These are phyloP conservation scores for Trichoderma harzianum DNA, from an alignment of 2,329 filamentous ascomycete species.

Conservation along the genomic window DNA sequence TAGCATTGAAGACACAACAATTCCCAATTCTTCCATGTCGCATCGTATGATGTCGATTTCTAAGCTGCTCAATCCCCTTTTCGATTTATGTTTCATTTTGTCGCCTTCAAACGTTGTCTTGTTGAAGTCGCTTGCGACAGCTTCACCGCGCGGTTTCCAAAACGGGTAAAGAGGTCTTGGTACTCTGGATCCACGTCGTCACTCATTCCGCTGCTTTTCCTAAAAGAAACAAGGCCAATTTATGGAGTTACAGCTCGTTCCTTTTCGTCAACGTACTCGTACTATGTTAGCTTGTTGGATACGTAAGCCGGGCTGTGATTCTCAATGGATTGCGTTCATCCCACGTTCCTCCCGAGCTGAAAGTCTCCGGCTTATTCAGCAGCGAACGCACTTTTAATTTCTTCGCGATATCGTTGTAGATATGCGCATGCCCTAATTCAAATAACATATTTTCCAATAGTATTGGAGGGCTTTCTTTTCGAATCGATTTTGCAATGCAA, in stretches of 20 bases:
- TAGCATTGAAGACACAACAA: not conserved
- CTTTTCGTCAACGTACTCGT: not conserved
- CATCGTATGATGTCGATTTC: not conserved
- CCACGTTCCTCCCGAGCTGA: not conserved
- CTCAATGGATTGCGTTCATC: not conserved
- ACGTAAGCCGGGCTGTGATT: not conserved
- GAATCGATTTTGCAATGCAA: not conserved
- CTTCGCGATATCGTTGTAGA: not conserved
- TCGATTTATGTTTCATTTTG: not conserved
- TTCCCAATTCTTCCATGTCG: not conserved
- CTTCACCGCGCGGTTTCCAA: constrained; percentile 9
- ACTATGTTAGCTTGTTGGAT: not conserved
- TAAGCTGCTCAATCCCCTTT: not conserved
- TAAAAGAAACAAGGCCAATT: not conserved
- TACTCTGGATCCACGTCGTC: not conserved
- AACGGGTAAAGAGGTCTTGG: not conserved
- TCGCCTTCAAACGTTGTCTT: not conserved
- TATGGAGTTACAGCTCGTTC: not conserved
- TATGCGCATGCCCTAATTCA: not conserved
- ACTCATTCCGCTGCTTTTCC: not conserved
- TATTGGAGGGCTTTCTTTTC: not conserved
- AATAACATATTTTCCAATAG: not conserved
- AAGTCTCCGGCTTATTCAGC: not conserved
- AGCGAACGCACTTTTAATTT: not conserved
- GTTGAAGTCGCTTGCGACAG: not conserved